A percentile compares a stretch with the other conserved stretches of the same genome.
phyloP scores from a whole-genome alignment of 805 yeast species.

The Saccharomycopsis oosterbeekiorum region DNA sequence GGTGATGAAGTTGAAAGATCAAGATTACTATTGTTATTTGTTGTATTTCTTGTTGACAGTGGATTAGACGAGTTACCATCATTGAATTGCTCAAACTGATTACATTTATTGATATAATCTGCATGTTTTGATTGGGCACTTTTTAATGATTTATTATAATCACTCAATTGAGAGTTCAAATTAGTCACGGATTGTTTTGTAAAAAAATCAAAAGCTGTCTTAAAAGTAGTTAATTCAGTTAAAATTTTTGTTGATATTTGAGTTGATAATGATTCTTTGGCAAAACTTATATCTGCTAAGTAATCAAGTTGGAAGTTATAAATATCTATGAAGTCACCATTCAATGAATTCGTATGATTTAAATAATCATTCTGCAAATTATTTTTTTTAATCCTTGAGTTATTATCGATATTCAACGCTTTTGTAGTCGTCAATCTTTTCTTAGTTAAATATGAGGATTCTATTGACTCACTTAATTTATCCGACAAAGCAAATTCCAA shows the following conservation, averaged over 20 bases:
- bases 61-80: conserved; percentile 1
- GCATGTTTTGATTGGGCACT: not conserved
- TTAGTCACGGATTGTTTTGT: not conserved
- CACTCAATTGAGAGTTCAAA: conserved; percentile 1
- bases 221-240: conserved; percentile 9
- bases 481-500: not conserved
- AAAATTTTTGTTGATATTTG: conserved; percentile 16
- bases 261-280: conserved; percentile 11
- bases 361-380: not conserved
- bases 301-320: conserved; percentile 16
- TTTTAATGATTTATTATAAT: conserved; percentile 8
- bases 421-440: conserved; percentile 1
- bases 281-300: conserved; percentile 12
- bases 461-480: not conserved
- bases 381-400: not conserved
- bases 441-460: not conserved
- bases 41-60: not conserved
- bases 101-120: conserved; percentile 15
- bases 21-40: not conserved
- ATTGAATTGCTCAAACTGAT: conserved; percentile 10
- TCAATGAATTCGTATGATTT: not conserved
- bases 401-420: not conserved
- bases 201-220: conserved; percentile 1
- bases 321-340: not conserved
- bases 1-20: conserved; percentile 3